Conservation (phyloP, 2,329 filamentous ascomycete genomes). For the Trichoderma breve region DNA sequence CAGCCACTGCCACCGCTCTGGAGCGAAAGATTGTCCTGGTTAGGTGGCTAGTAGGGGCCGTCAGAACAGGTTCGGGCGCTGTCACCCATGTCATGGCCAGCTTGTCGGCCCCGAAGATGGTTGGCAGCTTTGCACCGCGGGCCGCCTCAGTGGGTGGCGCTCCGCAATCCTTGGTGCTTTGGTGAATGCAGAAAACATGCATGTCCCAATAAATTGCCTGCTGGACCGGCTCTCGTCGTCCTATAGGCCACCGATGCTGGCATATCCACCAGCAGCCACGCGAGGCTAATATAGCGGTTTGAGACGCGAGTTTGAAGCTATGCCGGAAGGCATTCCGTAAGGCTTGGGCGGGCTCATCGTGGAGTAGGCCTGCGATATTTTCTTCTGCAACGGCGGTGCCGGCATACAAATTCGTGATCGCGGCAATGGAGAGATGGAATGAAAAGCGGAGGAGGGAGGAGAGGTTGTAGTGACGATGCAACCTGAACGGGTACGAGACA, state of each 20-base stretch:
- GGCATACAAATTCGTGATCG: background rate
- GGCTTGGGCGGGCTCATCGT: conserved; percentile 7
- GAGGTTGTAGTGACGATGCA: background rate
- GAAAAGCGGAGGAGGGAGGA: background rate
- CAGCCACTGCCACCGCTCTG: background rate
- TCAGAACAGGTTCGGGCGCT: background rate
- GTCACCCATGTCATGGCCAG: background rate
- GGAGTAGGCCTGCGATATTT: conserved; percentile 1
- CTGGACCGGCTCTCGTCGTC: background rate
- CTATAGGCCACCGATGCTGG: background rate
- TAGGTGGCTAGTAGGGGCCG: background rate
- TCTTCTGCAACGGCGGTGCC: background rate
- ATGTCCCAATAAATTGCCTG: background rate
- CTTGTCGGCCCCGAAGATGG: background rate
- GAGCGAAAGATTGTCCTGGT: background rate
- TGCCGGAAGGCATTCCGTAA: conserved; percentile 12
- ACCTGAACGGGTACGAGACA: background rate
- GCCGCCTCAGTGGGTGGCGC: background rate
- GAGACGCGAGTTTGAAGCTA: conserved; percentile 18
- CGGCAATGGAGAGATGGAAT: background rate
- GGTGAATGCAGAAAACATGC: background rate
- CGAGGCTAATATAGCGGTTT: conserved; percentile 6
- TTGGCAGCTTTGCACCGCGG: conserved; percentile 1
- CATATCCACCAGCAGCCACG: conserved; percentile 5
- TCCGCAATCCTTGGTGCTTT: background rate